Conservation (phyloP, 768 basidiomycete genomes). For the Porpolomopsis calyptriformis region DNA sequence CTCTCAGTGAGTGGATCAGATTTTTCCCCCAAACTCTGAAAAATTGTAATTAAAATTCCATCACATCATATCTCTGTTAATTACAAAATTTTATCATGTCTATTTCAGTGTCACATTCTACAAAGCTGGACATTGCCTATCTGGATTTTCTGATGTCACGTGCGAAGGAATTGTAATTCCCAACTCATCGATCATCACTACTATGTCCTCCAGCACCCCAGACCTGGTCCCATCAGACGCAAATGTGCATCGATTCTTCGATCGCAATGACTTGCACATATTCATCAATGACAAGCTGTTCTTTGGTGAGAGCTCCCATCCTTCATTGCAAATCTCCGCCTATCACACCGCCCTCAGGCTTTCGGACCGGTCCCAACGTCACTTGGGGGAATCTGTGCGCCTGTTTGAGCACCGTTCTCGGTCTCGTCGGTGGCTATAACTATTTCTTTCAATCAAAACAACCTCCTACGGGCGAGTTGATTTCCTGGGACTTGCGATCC, state of each 20-base stretch:
- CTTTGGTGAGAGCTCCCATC: background rate
- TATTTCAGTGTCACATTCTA: too few species aligned
- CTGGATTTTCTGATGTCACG: too few species aligned
- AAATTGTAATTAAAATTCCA: too few species aligned
- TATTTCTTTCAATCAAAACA: background rate
- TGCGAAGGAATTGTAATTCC: too few species aligned
- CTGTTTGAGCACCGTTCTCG: background rate
- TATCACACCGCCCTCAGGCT: background rate
- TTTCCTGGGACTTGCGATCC: background rate
- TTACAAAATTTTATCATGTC: too few species aligned
- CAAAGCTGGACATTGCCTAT: too few species aligned
- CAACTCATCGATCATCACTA: too few species aligned
- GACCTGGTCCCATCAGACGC: conserved; percentile 4
- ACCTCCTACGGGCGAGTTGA: background rate
- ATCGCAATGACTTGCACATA: conserved; percentile 7
- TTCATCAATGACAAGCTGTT: conserved; percentile 1
- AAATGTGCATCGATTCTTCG: background rate
- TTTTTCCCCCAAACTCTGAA: too few species aligned
- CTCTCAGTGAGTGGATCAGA: too few species aligned
- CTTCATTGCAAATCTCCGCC: background rate
- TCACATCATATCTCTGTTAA: too few species aligned
- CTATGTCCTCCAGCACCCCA: conserved; percentile 20
- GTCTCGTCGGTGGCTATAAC: background rate
- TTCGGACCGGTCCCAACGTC: conserved; percentile 2
- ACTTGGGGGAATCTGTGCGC: conserved; percentile 1